phyloP scores from a whole-genome alignment of 1,284 basidiomycete species.

The Vanrija humicola region DNA sequence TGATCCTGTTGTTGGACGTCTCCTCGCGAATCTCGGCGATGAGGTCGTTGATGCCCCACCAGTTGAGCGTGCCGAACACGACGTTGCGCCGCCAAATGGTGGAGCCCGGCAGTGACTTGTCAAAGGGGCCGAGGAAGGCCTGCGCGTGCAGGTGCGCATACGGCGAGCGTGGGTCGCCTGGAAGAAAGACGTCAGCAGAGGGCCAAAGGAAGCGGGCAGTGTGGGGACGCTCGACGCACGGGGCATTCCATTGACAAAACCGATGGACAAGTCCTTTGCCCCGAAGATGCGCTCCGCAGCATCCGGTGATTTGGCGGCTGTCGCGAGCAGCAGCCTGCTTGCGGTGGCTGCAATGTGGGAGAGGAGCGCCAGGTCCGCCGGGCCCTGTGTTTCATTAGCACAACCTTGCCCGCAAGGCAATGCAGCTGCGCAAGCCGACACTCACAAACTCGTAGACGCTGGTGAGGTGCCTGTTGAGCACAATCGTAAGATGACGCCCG shows the following conservation, averaged over 20 bases:
- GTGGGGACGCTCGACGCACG: constrained; percentile 20
- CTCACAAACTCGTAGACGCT: constrained; percentile 46
- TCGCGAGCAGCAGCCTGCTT: constrained; percentile 19
- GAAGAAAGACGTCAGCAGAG: neutral
- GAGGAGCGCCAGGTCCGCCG: constrained; percentile 40
- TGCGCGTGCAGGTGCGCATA: constrained; percentile 46
- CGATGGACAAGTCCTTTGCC: constrained; percentile 29
- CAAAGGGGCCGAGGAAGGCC: constrained; percentile 40
- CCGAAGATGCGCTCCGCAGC: constrained; percentile 5
- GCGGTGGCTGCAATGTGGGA: constrained; percentile 36
- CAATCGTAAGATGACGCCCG: constrained; percentile 43
- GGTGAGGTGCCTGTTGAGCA: constrained; percentile 41
- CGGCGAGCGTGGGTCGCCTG: constrained; percentile 44
- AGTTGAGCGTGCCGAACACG: constrained; percentile 40
- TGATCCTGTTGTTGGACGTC: constrained; percentile 46
- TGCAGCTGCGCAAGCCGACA: neutral
- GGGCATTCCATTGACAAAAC: constrained; percentile 33
- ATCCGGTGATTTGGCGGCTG: neutral
- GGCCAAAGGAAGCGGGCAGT: neutral
- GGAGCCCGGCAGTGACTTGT: constrained; percentile 34
- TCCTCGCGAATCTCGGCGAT: constrained; percentile 48
- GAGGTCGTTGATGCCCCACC: constrained; percentile 47
- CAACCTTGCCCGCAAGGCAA: neutral
- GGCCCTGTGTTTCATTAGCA: constrained; percentile 24
- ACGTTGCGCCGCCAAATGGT: constrained; percentile 43